phyloP scores from a whole-genome alignment of 148 eudicot species.

The Silene uniflora region DNA sequence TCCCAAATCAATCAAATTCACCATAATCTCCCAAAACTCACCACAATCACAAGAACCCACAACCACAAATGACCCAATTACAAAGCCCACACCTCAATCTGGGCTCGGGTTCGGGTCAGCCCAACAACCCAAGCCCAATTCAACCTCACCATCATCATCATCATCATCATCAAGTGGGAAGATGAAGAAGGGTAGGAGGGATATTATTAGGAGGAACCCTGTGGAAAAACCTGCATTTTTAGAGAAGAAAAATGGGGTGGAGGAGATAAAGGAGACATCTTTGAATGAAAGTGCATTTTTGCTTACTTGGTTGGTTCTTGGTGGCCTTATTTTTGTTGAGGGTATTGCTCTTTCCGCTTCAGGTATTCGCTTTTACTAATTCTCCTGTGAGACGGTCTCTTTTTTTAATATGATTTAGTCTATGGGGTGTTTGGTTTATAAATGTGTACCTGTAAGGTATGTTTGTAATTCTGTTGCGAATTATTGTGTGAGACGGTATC shows the following conservation, averaged over 20 bases:
- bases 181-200: conserved; percentile 50
- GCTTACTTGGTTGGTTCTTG: conserved; percentile 76
- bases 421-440: background rate
- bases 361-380: conserved; percentile 33
- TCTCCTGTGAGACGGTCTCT: background rate
- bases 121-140: conserved; percentile 19
- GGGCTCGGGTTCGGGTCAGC: conserved; percentile 52
- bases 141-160: conserved; percentile 11
- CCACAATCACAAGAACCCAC: conserved; percentile 15
- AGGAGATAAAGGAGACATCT: conserved; percentile 32
- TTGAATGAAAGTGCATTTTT: conserved; percentile 60
- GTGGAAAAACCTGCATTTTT: conserved; percentile 54
- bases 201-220: conserved; percentile 55
- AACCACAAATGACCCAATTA: conserved; percentile 13
- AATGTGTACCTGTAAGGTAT: too few relatives aligned
- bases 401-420: background rate
- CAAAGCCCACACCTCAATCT: conserved; percentile 14
- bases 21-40: conserved; percentile 27
- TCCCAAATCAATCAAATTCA: conserved; percentile 32
- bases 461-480: too few relatives aligned
- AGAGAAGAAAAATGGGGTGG: conserved; percentile 22
- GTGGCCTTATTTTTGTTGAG: conserved; percentile 53
- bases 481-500: too few relatives aligned
- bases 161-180: conserved; percentile 15
- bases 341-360: conserved; percentile 77